Base-by-base conservation (phyloP, 164 flowering plant species). In the Vitis labrusca region DNA sequence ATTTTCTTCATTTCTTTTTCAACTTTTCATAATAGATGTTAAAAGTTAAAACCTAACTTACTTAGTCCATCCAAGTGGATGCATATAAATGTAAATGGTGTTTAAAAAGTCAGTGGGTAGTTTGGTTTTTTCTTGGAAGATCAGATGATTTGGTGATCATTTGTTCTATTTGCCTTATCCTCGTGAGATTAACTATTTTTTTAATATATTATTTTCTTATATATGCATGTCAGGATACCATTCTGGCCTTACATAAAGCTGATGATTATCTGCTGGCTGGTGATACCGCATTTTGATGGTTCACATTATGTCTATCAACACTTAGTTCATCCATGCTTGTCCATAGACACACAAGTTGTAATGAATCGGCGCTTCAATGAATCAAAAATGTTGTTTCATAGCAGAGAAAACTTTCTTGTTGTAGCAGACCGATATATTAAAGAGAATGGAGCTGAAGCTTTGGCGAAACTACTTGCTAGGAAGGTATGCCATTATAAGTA, bases 241-340 rank as follows among this genome's bases (percentile, higher is more conserved):
- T 48, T 71, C 32, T 78, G 81, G 81, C 70, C 69, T 16, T 64
- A 78, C 58, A 10, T 74, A 3, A 78, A 74, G 75, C 55, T 78
- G 27, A 30, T 71, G 47, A 67, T 65, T 17, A 32, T 74, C 59
- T 74, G 48, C 61, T 67, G 67, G 63, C 11, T 78, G 62, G 63
- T 61, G 37, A 14, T 74, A 47, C 70, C 75, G 0, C 7, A 59
- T 53, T 78, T 78, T 51, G 56, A 64, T 16, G 75, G 78, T 37
- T 64, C 81, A 13, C 62, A 14, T 19, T 64, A 71, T 71, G 67
- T 61, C 56, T 78, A 78, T 53, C 55, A 78, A 9, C 50, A 59
- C 59, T 14, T 74, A 15, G 55, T 78, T 56, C 70, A n/a, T 50
- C 73, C 75, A 2, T 68, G 64, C 47, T 58, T 74, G n/a, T 71